Percentiles rank a stretch among this genome's conserved stretches.
Evolutionary conservation across 495 filamentous ascomycete genomes (phyloP).

Genomic region (Podospora sp.): DNA sequence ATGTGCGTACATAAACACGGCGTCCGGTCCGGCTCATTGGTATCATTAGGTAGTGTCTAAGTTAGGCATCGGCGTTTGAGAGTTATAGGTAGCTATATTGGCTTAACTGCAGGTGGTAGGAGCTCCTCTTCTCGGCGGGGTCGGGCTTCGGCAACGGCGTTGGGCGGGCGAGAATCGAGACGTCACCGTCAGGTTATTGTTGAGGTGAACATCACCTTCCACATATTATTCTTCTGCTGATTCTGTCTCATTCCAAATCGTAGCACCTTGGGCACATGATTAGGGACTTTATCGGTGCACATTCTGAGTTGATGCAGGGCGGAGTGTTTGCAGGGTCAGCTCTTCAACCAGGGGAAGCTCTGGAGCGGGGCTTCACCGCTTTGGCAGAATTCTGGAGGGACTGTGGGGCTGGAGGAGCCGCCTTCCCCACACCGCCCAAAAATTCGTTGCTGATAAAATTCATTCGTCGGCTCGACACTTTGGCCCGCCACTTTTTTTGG

Average conservation of each 20-base stretch:
- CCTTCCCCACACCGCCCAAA: constrained; percentile 38
- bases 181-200: neutral
- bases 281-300: no score
- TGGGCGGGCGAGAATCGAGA: no score
- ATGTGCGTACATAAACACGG: constrained; percentile 1
- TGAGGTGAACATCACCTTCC: neutral
- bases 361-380: constrained; percentile 31
- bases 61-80: neutral
- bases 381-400: constrained; percentile 30
- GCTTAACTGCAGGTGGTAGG: neutral
- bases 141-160: neutral
- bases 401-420: constrained; percentile 20
- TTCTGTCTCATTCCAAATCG: no score
- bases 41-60: neutral
- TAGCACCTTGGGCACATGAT: no score
- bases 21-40: neutral
- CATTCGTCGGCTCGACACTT: constrained; percentile 23
- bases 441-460: constrained; percentile 41
- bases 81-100: neutral
- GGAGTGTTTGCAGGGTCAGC: no score
- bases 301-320: no score
- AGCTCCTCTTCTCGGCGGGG: neutral
- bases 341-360: no score
- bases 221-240: no score
- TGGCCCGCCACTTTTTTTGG: constrained; percentile 31